Base-by-base conservation (phyloP, 768 basidiomycete genomes). In the Psilocybe cyanescens region DNA sequence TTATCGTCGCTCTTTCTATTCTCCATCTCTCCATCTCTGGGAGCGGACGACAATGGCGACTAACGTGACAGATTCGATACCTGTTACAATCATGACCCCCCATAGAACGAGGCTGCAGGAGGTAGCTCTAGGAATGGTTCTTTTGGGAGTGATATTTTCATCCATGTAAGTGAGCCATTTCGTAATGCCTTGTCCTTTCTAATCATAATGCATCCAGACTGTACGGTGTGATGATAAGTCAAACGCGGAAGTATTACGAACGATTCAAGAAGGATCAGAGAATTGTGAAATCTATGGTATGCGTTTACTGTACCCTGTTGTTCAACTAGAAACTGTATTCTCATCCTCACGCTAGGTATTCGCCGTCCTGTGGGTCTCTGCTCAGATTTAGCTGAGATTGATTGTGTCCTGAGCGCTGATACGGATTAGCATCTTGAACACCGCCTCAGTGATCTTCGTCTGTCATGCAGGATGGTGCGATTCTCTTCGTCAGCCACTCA, bases 201-300 rank as follows among this genome's bases (percentile, higher is more conserved):
- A 14, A 57, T 29, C 5, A 33, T 39, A 4, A 4, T 11, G 44
- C 33, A 8, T 51, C 19, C 33, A 75, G 75, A 39, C 59, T 76
- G 35, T 76, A 73, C 31, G 74, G 75, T 28, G 64, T 76, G 19
- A 70, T 74, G 48, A 60, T 76, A 33, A 74, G 71, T 2, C 74
- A 75, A 55, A 69, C 70, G n/a, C 70, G 74, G 63, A 74, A 72
- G 31, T 75, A 76, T 60, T 75, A 70, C 58, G 65, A 67, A 56
- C 69, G 74, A 6, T 76, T 75, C 62, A 70, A 70, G 49, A 56
- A 58, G 12, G 75, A 76, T 55, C 69, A 70, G 9, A 31, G 65
- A 16, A 57, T 60, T 5, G 65, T 74, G 17, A 76, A 76, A 61
- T 24, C 72, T 3, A 55, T 73, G 58, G 75, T 74, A 44, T 48